Percentiles rank a stretch among this genome's conserved stretches.
These are phyloP conservation scores for Orychophragmus violaceus DNA, from an alignment of 345 rosid species.

Conservation along the genomic window DNA sequence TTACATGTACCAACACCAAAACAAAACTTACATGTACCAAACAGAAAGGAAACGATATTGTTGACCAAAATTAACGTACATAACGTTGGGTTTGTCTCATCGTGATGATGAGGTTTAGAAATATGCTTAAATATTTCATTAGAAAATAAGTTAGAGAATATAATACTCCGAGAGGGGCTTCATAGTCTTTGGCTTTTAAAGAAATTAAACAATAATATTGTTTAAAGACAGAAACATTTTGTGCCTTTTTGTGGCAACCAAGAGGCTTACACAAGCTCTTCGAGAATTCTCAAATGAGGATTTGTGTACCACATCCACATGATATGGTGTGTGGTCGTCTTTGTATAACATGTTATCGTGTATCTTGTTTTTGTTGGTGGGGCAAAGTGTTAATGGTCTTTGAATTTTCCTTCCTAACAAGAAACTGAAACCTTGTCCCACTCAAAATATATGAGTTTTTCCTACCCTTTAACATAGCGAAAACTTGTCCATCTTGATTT, in stretches of 20 bases:
- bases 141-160: background rate
- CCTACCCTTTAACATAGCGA: background rate
- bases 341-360: conserved; percentile 8
- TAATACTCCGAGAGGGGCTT: background rate
- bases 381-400: background rate
- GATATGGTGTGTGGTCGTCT: conserved; percentile 9
- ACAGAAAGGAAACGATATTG: background rate
- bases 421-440: background rate
- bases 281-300: background rate
- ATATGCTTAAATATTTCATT: background rate
- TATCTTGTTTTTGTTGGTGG: background rate
- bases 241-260: background rate
- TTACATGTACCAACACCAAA: background rate
- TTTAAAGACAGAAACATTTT: too few species aligned
- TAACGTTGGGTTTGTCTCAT: background rate
- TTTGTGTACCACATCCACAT: conserved; percentile 12
- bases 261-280: background rate
- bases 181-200: too few species aligned
- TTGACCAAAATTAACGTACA: background rate
- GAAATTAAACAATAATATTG: too few species aligned
- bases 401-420: background rate
- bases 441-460: background rate
- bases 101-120: background rate
- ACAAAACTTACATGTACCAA: background rate
- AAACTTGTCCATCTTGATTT: background rate